Percentiles rank a stretch among this genome's conserved stretches.
These are phyloP conservation scores for Starmerella etchellsii DNA, from an alignment of 805 yeast genomes.

Conservation along the genomic window DNA sequence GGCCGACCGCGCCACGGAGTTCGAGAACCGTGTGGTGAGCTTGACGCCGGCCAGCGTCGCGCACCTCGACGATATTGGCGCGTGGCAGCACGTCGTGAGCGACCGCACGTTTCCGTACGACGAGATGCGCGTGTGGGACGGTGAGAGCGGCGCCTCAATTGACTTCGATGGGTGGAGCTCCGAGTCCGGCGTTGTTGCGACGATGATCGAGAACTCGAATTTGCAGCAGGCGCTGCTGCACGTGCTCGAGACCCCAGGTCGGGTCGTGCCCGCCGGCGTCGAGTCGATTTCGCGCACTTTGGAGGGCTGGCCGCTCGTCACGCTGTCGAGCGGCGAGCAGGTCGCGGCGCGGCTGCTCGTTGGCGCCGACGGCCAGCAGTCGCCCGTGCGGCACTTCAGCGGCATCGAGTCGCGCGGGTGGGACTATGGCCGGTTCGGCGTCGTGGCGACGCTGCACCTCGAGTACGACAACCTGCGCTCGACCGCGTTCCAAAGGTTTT, in stretches of 20 bases:
- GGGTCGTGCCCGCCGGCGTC: slow-evolving; percentile 33
- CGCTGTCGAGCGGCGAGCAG: slow-evolving; percentile 49
- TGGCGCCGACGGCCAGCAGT: slow-evolving; percentile 93
- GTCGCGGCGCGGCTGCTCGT: slow-evolving; percentile 63
- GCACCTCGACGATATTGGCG: slow-evolving; percentile 57
- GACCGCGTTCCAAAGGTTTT: slow-evolving; percentile 87
- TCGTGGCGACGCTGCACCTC: slow-evolving; percentile 77
- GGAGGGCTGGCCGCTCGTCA: slow-evolving; percentile 57
- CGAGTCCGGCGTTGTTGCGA: slow-evolving; percentile 37
- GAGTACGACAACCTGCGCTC: slow-evolving; percentile 58
- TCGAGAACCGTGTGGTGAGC: slow-evolving; percentile 72
- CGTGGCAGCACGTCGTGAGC: slow-evolving; percentile 54
- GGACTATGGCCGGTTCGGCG: slow-evolving; percentile 77
- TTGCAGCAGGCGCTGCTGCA: slow-evolving; percentile 53
- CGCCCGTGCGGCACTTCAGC: slow-evolving; percentile 78
- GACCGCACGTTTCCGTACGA: slow-evolving; percentile 74
- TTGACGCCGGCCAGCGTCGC: slow-evolving; percentile 69
- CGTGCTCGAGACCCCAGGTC: slow-evolving; percentile 1
- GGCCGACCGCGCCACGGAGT: slow-evolving; percentile 33
- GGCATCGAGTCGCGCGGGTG: slow-evolving; percentile 82
- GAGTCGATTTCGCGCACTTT: slow-evolving; percentile 15
- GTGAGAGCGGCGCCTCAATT: slow-evolving; percentile 54
- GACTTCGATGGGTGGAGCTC: slow-evolving; percentile 51
- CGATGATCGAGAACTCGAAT: slow-evolving; percentile 81
- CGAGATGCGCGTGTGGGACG: slow-evolving; percentile 76